These are phyloP conservation scores for Lactifluus rugatus DNA, from an alignment of 768 basidiomycete species.

Conservation along the genomic window DNA sequence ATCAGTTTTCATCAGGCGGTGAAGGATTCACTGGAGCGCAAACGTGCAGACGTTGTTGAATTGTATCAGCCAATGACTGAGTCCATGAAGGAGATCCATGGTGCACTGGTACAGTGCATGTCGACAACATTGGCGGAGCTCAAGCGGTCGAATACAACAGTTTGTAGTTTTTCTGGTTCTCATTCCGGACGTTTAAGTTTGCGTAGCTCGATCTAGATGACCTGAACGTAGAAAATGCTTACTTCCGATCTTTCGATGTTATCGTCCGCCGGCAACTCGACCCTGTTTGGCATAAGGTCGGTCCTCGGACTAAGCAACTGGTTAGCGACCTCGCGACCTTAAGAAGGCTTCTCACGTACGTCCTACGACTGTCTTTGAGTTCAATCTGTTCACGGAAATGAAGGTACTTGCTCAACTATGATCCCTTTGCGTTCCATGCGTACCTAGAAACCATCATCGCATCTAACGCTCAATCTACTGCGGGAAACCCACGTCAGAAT, in stretches of 20 bases:
- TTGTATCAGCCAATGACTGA: slow-evolving; percentile 79
- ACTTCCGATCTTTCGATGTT: slow-evolving; percentile 86
- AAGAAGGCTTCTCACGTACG: slow-evolving; percentile 71
- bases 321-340: slow-evolving; percentile 82
- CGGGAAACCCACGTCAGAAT: slow-evolving; percentile 51
- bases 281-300: slow-evolving; percentile 95
- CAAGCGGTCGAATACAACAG: slow-evolving; percentile 75
- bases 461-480: slow-evolving; percentile 40
- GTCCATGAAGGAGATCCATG: slow-evolving; percentile 86
- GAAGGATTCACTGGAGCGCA: slow-evolving; percentile 69
- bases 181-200: neutral
- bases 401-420: slow-evolving; percentile 84
- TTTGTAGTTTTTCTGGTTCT: slow-evolving; percentile 22
- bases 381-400: neutral
- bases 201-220: slow-evolving; percentile 86
- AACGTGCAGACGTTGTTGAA: slow-evolving; percentile 87
- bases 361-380: neutral
- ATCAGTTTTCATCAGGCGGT: slow-evolving; percentile 83
- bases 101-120: slow-evolving; percentile 91
- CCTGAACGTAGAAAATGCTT: slow-evolving; percentile 83
- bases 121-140: slow-evolving; percentile 80
- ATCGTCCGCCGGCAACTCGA: slow-evolving; percentile 85
- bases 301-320: slow-evolving; percentile 83
- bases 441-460: slow-evolving; percentile 84
- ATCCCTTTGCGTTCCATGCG: slow-evolving; percentile 80